Base-by-base conservation (phyloP, 2,329 filamentous ascomycete species). In the Fusarium dlaminii region DNA sequence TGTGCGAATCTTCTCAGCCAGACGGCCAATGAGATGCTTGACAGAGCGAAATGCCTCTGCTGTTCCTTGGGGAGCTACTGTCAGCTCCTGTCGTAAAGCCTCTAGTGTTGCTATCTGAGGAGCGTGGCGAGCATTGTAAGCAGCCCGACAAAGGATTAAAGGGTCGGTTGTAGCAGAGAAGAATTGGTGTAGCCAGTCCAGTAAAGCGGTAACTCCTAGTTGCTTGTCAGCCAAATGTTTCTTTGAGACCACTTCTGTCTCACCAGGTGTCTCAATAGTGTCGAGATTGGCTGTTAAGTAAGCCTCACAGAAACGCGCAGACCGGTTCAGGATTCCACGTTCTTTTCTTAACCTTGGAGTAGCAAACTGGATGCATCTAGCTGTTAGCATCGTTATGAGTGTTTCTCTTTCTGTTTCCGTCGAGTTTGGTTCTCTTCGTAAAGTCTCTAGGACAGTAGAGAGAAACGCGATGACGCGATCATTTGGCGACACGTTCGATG, bases 11-110 rank as follows among this genome's bases (percentile, higher is more conserved):
- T 84, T 84, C 29, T 84, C 77, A 24, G 83, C 83, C 6, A 89
- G 74, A 2, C 86, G 81, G 6, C 87, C 86, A 14, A 89, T 74
- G 39, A 80, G 79, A 72, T 88, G 87, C 8, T 78, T 77, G 11
- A 83, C 77, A 5, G 54, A 48, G 8, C 68, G 61, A 64, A 85
- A 85, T 0, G 48, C n/a, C 15, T 57, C 36, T 5, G 51, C 18
- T 11, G 42, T 46, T 6, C 27, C 40, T 2, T 22, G 20, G 1
- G 56, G 45, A 4, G 61, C 58, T 7, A 58, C 55, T 17, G 18
- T 36, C 8, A 63, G 34, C 51, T 75, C 75, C 6, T 66, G 58
- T 3, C 58, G 58, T 6, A 77, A 60, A 17, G 37, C 39, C 40
- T 61, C 37, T 12, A 78, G 48, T 5, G 56, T 70, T 12, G 40